Evolutionary conservation across 306 rosid species (phyloP).

Genomic region (Purshia tridentata): DNA sequence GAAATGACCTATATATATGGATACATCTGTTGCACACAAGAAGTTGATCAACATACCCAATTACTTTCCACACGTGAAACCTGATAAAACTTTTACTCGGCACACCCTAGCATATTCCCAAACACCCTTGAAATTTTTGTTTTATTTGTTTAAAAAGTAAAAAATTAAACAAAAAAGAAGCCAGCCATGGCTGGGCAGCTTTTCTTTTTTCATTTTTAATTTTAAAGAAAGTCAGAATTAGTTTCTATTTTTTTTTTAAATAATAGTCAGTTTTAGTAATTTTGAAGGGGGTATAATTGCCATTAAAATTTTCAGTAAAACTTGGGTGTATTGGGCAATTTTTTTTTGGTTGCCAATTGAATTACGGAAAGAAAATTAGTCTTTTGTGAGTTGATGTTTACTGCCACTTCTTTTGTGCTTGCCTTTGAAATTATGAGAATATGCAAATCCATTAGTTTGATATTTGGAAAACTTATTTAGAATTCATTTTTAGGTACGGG

Average conservation of each 20-base stretch:
- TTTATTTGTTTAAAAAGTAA: too few species aligned
- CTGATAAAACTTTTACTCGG: too few species aligned
- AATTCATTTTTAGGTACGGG: slow-evolving; percentile 75
- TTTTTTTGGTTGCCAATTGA: background rate
- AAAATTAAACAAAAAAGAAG: background rate
- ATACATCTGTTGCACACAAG: too few species aligned
- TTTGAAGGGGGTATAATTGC: background rate
- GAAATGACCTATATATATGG: too few species aligned
- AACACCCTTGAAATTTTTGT: background rate
- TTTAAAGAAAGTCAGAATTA: too few species aligned
- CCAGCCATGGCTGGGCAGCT: background rate
- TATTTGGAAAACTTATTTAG: slow-evolving; percentile 26
- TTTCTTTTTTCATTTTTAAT: background rate
- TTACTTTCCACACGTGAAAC: too few species aligned
- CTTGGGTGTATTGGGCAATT: background rate
- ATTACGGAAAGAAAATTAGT: background rate
- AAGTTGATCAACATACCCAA: too few species aligned
- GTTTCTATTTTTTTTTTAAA: background rate
- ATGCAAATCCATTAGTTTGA: slow-evolving; percentile 9
- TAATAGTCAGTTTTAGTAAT: background rate
- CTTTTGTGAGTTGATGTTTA: background rate
- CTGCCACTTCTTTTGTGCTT: slow-evolving; percentile 6
- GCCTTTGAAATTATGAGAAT: slow-evolving; percentile 20
- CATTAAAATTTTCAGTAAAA: background rate
- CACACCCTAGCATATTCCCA: background rate